Percentiles rank a stretch among this genome's conserved stretches.
Evolutionary conservation across 768 basidiomycete species (phyloP).

Genomic region (Termitomyces sp.): DNA sequence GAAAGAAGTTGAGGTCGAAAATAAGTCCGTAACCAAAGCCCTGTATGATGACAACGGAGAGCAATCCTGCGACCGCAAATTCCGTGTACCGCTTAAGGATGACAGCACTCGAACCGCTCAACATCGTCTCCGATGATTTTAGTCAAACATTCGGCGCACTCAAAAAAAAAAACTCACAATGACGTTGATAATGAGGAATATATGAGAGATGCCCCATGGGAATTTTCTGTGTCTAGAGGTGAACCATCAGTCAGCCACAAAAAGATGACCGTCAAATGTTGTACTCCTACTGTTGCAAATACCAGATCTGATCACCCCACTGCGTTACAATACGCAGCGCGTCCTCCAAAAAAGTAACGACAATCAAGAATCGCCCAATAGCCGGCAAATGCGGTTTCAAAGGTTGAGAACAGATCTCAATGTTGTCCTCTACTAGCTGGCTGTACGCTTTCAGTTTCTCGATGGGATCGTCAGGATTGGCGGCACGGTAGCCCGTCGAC

Average conservation of each 20-base stretch:
- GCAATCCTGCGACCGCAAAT: slow-evolving; percentile 83
- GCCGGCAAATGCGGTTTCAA: slow-evolving; percentile 91
- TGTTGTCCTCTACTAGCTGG: slow-evolving; percentile 81
- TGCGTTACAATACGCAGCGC: slow-evolving; percentile 90
- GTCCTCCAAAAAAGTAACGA: slow-evolving; percentile 98
- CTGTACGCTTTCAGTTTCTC: slow-evolving; percentile 69
- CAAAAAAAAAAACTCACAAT: slow-evolving; percentile 51
- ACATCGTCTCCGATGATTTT: slow-evolving; percentile 64
- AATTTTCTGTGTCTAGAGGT: slow-evolving; percentile 81
- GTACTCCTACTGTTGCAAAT: slow-evolving; percentile 78
- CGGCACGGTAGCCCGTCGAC: slow-evolving; percentile 70
- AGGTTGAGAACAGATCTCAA: slow-evolving; percentile 91
- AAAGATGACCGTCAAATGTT: not conserved
- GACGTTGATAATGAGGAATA: slow-evolving; percentile 90
- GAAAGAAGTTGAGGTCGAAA: slow-evolving; percentile 99
- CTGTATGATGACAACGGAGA: slow-evolving; percentile 89
- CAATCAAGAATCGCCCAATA: slow-evolving; percentile 93
- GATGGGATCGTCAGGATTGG: slow-evolving; percentile 76
- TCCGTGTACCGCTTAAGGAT: slow-evolving; percentile 86
- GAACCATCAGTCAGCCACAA: slow-evolving; percentile 9
- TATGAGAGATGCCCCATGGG: slow-evolving; percentile 91
- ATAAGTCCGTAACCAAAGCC: slow-evolving; percentile 99
- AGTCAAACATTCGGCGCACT: not conserved
- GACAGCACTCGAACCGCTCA: slow-evolving; percentile 75
- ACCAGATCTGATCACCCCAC: slow-evolving; percentile 98